Conservation (phyloP, 441 rosid genomes). For the Jatropha podagrica region DNA sequence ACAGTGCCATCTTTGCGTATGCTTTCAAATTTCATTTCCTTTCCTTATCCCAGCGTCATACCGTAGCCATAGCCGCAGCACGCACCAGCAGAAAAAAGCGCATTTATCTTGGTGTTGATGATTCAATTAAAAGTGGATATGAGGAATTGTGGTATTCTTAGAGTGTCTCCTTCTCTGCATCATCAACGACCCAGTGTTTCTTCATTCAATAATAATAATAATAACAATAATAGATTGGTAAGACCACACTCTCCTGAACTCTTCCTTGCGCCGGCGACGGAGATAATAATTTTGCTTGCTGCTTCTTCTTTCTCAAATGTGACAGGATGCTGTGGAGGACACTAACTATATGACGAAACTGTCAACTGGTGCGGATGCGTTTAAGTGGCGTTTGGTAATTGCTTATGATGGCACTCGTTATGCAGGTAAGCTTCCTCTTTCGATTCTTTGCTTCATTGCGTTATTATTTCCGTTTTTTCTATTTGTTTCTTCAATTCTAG, state of each 20-base stretch:
- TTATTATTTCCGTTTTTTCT: not conserved
- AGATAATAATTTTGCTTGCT: not conserved
- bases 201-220: not conserved
- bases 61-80: too few species aligned
- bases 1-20: too few species aligned
- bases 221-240: not conserved
- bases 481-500: not conserved
- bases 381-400: constrained; percentile 82
- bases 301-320: not conserved
- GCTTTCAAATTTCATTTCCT: too few species aligned
- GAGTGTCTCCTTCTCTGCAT: not conserved
- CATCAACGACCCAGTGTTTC: not conserved
- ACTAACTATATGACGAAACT: constrained; percentile 23
- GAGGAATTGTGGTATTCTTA: not conserved
- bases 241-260: not conserved
- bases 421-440: constrained; percentile 44
- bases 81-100: too few species aligned
- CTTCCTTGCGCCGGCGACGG: not conserved
- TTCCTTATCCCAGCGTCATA: too few species aligned
- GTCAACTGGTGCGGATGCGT: constrained; percentile 25
- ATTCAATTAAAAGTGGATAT: not conserved
- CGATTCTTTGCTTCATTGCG: not conserved
- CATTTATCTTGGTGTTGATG: too few species aligned
- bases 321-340: constrained; percentile 18
- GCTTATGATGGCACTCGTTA: constrained; percentile 84